Percentiles rank a stretch among this genome's conserved stretches.
Conservation (phyloP, 306 rosid species). For the Rosa multiflora region DNA sequence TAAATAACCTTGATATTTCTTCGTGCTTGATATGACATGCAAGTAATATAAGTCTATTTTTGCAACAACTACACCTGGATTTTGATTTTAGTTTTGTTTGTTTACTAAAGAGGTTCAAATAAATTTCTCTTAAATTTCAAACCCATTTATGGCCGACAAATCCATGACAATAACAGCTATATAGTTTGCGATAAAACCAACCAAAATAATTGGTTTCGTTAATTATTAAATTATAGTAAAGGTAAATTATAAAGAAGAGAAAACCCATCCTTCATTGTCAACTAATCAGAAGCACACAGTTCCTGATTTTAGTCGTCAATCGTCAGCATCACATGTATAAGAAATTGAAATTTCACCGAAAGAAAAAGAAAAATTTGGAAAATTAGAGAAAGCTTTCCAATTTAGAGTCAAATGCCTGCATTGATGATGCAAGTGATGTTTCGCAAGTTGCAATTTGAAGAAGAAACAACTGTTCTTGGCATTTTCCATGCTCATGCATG, state of each 20-base stretch:
- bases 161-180: conserved; percentile 28
- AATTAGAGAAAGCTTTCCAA: background rate
- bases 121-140: conserved; percentile 39
- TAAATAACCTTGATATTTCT: conserved; percentile 12
- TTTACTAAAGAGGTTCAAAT: conserved; percentile 37
- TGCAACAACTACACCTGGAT: conserved; percentile 28
- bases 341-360: conserved; percentile 7
- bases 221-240: background rate
- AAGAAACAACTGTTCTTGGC: background rate
- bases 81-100: conserved; percentile 24
- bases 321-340: conserved; percentile 9
- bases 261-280: conserved; percentile 19
- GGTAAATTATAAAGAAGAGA: background rate
- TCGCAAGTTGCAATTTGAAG: background rate
- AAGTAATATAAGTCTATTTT: background rate
- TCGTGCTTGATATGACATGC: conserved; percentile 1
- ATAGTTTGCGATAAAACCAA: conserved; percentile 19
- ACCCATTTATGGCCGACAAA: conserved; percentile 39
- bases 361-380: background rate
- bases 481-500: background rate
- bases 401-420: conserved; percentile 12
- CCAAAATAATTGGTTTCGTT: background rate
- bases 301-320: conserved; percentile 14
- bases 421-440: conserved; percentile 20
- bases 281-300: conserved; percentile 12